Evolutionary conservation across 805 yeast genomes (phyloP).

Genomic region (Candida dajiaensis): DNA sequence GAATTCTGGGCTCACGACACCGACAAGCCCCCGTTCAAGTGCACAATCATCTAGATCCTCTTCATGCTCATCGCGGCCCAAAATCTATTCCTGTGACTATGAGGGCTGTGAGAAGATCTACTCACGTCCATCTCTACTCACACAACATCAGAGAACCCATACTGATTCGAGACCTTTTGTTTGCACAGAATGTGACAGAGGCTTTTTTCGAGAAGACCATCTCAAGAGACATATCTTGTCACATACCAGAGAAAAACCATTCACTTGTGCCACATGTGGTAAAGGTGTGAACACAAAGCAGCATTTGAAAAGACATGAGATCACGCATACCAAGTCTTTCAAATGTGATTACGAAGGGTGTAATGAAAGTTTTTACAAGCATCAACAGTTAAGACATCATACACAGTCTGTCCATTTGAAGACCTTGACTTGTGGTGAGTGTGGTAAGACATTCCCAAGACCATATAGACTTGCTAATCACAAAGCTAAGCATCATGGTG

Average conservation of each 20-base stretch:
- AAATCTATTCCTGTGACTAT: slow-evolving; percentile 56
- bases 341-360: slow-evolving; percentile 60
- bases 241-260: slow-evolving; percentile 64
- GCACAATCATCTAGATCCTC: slow-evolving; percentile 12
- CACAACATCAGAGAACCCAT: slow-evolving; percentile 77
- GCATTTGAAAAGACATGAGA: slow-evolving; percentile 77
- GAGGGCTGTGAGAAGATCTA: slow-evolving; percentile 72
- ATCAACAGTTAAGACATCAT: slow-evolving; percentile 73
- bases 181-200: slow-evolving; percentile 59
- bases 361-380: slow-evolving; percentile 60
- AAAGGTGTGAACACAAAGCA: slow-evolving; percentile 80
- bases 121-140: slow-evolving; percentile 72
- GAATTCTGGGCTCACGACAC: background rate
- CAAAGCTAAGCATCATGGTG: slow-evolving; percentile 57
- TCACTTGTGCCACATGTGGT: slow-evolving; percentile 65
- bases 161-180: slow-evolving; percentile 70
- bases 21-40: background rate
- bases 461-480: slow-evolving; percentile 67
- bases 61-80: slow-evolving; percentile 40
- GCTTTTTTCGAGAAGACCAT: slow-evolving; percentile 77
- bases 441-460: slow-evolving; percentile 59
- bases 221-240: slow-evolving; percentile 65
- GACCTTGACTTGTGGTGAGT: slow-evolving; percentile 48
- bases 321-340: slow-evolving; percentile 69
- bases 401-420: slow-evolving; percentile 53